These are phyloP conservation scores for Lipomyces starkeyi DNA, from an alignment of 805 yeast species.

Conservation along the genomic window DNA sequence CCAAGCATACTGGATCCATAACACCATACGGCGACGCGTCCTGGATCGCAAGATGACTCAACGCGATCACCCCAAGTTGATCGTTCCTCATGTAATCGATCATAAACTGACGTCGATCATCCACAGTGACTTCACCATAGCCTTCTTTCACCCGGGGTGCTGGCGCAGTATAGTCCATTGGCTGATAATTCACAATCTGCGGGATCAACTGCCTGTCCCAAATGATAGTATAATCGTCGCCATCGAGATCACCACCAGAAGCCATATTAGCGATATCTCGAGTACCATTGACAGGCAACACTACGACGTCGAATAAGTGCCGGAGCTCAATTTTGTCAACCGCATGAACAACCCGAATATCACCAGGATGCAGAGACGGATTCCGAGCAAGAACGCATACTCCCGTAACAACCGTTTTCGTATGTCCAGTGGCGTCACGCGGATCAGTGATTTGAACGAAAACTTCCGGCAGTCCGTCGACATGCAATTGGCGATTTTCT, in stretches of 20 bases:
- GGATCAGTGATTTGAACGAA: constrained; percentile 21
- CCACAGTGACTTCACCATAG: constrained; percentile 6
- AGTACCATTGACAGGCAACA: constrained; percentile 20
- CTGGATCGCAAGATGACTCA: constrained; percentile 15
- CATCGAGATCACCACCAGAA: constrained; percentile 29
- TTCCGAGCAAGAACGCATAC: constrained; percentile 19
- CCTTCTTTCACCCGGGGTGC: constrained; percentile 4
- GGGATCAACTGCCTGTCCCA: constrained; percentile 23
- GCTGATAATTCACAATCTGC: constrained; percentile 5
- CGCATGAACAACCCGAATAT: constrained; percentile 17
- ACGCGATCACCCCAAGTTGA: constrained; percentile 10
- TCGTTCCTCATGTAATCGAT: constrained; percentile 16
- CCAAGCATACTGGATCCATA: constrained; percentile 9
- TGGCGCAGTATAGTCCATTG: constrained; percentile 17
- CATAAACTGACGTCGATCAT: constrained; percentile 11
- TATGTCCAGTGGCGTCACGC: constrained; percentile 3
- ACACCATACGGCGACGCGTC: constrained; percentile 10
- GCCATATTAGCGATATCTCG: constrained; percentile 21
- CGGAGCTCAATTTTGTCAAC: constrained; percentile 8
- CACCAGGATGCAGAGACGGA: constrained; percentile 26
- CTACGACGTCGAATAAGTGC: constrained; percentile 18
- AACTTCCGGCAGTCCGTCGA: constrained; percentile 8
- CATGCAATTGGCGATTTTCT: not conserved
- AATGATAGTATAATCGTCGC: constrained; percentile 26
- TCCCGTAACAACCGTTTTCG: constrained; percentile 15